A percentile compares a stretch with the other conserved stretches of the same genome.
phyloP scores from a whole-genome alignment of 108 stramenopile genomes.

The Cyclotella choctawhatcheeana region DNA sequence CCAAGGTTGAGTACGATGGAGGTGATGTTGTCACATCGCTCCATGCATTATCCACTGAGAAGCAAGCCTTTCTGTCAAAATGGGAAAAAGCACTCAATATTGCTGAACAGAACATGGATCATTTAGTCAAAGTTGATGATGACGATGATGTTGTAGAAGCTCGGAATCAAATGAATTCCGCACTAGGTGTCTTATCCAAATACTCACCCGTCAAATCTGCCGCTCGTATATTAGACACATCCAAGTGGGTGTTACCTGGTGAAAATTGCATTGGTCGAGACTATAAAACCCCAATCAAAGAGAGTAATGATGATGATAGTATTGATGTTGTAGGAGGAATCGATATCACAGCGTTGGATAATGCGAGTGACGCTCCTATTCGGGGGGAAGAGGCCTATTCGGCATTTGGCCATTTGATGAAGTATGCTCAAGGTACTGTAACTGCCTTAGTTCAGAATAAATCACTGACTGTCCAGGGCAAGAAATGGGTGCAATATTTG shows the following conservation, averaged over 20 bases:
- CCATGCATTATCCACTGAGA: background rate
- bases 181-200: slow-evolving; percentile 14
- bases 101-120: slow-evolving; percentile 20
- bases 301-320: slow-evolving; percentile 15
- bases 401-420: slow-evolving; percentile 26
- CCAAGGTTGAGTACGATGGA: slow-evolving; percentile 2
- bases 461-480: slow-evolving; percentile 24
- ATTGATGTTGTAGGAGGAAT: slow-evolving; percentile 29
- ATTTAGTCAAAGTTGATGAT: no score
- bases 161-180: slow-evolving; percentile 19
- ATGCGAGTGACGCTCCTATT: slow-evolving; percentile 35
- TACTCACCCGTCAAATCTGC: slow-evolving; percentile 21
- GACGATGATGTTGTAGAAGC: slow-evolving; percentile 2
- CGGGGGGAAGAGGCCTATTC: slow-evolving; percentile 36
- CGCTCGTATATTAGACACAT: slow-evolving; percentile 29
- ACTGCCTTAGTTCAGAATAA: slow-evolving; percentile 18
- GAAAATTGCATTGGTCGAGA: slow-evolving; percentile 42
- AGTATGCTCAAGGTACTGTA: slow-evolving; percentile 25
- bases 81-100: slow-evolving; percentile 35
- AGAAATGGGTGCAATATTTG: slow-evolving; percentile 44
- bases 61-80: slow-evolving; percentile 1
- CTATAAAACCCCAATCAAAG: slow-evolving; percentile 6
- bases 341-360: slow-evolving; percentile 33
- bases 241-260: slow-evolving; percentile 30
- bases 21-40: slow-evolving; percentile 15